Conservation (phyloP, 2,329 filamentous ascomycete genomes). For the Pezicula radicicola region DNA sequence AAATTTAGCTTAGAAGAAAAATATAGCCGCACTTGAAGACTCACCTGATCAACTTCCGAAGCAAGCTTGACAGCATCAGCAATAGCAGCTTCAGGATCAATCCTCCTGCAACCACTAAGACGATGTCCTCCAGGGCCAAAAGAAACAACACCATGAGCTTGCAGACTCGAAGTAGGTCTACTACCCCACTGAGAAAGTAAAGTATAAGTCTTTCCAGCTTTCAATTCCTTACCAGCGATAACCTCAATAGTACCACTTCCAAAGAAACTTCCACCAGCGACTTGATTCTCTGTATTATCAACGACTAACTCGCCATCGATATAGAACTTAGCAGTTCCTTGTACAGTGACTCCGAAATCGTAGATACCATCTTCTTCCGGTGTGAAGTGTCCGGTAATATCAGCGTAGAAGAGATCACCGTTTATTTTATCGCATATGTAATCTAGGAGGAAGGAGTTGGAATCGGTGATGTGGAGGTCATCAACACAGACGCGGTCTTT, state of each 20-base stretch:
- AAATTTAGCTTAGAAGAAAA: conserved; percentile 69
- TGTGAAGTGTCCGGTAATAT: conserved; percentile 24
- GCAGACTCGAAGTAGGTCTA: conserved; percentile 54
- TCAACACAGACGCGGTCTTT: conserved; percentile 15
- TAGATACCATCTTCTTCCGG: conserved; percentile 19
- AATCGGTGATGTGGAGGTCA: conserved; percentile 16
- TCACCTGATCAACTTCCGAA: conserved; percentile 51
- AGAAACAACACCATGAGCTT: conserved; percentile 41
- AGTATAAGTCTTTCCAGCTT: conserved; percentile 27
- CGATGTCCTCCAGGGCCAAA: conserved; percentile 60
- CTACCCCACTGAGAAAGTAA: conserved; percentile 45
- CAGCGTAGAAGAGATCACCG: conserved; percentile 32
- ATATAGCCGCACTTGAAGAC: conserved; percentile 45
- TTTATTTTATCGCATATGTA: conserved; percentile 15
- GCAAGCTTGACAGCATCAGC: conserved; percentile 64
- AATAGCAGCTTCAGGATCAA: conserved; percentile 58
- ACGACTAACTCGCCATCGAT: conserved; percentile 31
- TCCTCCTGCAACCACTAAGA: conserved; percentile 56
- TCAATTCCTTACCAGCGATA: conserved; percentile 18
- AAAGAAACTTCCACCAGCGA: conserved; percentile 35
- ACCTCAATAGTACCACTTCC: conserved; percentile 32
- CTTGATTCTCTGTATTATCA: conserved; percentile 29
- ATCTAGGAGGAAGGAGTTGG: conserved; percentile 1
- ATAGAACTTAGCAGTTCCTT: conserved; percentile 31
- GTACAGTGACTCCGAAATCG: conserved; percentile 33